Evolutionary conservation across 768 basidiomycete species (phyloP).

Genomic region (Galerina marginata): DNA sequence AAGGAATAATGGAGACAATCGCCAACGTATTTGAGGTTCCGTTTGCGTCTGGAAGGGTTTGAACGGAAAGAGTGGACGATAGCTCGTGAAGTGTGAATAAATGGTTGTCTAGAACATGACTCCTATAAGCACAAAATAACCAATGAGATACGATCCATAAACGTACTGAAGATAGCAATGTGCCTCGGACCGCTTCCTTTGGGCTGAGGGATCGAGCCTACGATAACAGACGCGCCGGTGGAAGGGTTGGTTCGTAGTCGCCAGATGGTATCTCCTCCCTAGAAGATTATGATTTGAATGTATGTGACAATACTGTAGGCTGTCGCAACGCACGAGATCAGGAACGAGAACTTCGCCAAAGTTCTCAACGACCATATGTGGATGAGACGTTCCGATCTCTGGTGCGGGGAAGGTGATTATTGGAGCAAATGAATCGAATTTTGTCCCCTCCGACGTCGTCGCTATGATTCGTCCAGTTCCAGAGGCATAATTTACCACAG

Average conservation of each 20-base stretch:
- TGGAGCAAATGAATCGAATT: constrained; percentile 40
- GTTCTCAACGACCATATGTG: constrained; percentile 56
- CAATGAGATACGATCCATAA: neutral
- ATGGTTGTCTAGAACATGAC: constrained; percentile 42
- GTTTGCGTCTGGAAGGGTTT: constrained; percentile 58
- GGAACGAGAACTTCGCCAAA: constrained; percentile 63
- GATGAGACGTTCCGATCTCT: constrained; percentile 53
- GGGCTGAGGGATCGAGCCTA: constrained; percentile 65
- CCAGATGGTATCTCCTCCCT: constrained; percentile 78
- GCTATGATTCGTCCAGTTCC: constrained; percentile 62
- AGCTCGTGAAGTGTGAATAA: constrained; percentile 63
- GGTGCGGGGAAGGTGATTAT: constrained; percentile 59
- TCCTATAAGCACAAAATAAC: neutral
- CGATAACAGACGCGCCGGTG: constrained; percentile 53
- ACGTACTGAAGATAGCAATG: constrained; percentile 32
- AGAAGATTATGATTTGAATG: neutral
- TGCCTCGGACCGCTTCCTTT: constrained; percentile 66
- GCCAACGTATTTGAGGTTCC: constrained; percentile 56
- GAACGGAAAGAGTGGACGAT: constrained; percentile 60
- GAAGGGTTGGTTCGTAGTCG: constrained; percentile 50
- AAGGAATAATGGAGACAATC: constrained; percentile 54
- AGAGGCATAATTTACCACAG: constrained; percentile 60
- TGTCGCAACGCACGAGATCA: constrained; percentile 54
- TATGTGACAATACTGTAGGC: neutral
- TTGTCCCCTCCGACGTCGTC: constrained; percentile 40